Conservation (phyloP, 352 stramenopile species). For the Phytophthora podocarpi region DNA sequence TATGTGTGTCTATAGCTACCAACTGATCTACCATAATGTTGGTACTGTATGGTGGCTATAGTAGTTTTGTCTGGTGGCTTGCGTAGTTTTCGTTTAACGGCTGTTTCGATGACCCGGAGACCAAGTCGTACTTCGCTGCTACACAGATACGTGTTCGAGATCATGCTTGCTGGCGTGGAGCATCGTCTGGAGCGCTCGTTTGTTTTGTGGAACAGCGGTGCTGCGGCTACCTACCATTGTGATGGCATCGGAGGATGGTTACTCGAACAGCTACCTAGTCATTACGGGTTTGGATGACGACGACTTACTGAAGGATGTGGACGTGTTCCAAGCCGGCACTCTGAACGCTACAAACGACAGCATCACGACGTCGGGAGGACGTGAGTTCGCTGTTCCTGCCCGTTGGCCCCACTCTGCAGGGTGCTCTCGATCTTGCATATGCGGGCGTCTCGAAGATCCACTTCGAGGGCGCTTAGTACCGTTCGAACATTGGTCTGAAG, state of each 20-base stretch:
- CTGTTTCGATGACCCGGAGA: slow-evolving; percentile 99
- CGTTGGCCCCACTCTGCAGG: slow-evolving; percentile 88
- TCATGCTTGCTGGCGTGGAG: slow-evolving; percentile 96
- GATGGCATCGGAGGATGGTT: slow-evolving; percentile 95
- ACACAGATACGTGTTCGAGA: slow-evolving; percentile 97
- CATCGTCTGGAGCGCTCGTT: slow-evolving; percentile 89
- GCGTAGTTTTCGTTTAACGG: too few species aligned
- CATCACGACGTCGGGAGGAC: slow-evolving; percentile 94
- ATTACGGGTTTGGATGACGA: slow-evolving; percentile 94
- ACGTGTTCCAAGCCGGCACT: slow-evolving; percentile 99
- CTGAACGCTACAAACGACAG: slow-evolving; percentile 57
- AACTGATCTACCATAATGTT: too few species aligned
- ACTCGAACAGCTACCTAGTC: slow-evolving; percentile 96
- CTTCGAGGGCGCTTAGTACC: slow-evolving; percentile 94
- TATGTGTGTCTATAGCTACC: too few species aligned
- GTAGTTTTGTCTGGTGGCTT: too few species aligned
- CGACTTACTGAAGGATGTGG: slow-evolving; percentile 85
- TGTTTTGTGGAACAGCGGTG: slow-evolving; percentile 90
- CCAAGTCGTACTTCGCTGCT: slow-evolving; percentile 98
- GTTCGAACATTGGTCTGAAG: slow-evolving; percentile 97
- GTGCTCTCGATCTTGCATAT: slow-evolving; percentile 93
- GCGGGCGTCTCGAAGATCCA: slow-evolving; percentile 85
- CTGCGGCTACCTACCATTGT: slow-evolving; percentile 97
- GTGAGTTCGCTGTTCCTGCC: slow-evolving; percentile 98
- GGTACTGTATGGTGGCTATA: too few species aligned